A percentile compares a stretch with the other conserved stretches of the same genome.
Conservation (phyloP, 768 basidiomycete species). For the Boletus edulis region DNA sequence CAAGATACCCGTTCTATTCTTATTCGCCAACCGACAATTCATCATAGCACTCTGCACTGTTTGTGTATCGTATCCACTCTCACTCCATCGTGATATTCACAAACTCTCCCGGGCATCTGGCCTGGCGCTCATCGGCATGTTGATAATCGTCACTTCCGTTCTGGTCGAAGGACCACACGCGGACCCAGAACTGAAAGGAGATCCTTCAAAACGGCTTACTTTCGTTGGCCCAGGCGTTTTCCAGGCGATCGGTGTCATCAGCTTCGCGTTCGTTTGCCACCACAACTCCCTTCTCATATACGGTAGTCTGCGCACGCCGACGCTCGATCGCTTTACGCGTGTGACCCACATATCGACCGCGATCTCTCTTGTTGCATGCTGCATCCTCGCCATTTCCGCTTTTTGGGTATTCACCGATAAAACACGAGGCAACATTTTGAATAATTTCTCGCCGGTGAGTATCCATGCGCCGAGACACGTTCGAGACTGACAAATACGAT, state of each 20-base stretch:
- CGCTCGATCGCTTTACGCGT: conserved; percentile 87
- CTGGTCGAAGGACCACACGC: conserved; percentile 80
- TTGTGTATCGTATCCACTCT: conserved; percentile 90
- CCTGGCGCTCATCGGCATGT: conserved; percentile 89
- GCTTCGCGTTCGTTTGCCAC: conserved; percentile 95
- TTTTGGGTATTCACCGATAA: conserved; percentile 89
- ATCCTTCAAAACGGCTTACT: conserved; percentile 70
- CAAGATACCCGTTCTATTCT: conserved; percentile 66
- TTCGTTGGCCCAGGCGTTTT: conserved; percentile 80
- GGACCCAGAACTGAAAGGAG: conserved; percentile 70
- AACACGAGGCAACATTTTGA: conserved; percentile 93
- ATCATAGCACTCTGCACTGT: conserved; percentile 85
- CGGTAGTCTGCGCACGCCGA: conserved; percentile 88
- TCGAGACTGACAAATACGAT: conserved; percentile 2
- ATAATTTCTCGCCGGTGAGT: conserved; percentile 81
- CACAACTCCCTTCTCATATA: conserved; percentile 98
- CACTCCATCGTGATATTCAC: conserved; percentile 95
- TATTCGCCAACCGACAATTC: conserved; percentile 85
- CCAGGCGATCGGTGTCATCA: conserved; percentile 96
- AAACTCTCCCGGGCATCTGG: conserved; percentile 92
- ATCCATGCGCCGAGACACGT: background rate
- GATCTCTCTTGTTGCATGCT: conserved; percentile 82
- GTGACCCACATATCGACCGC: conserved; percentile 92
- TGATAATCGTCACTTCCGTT: conserved; percentile 86
- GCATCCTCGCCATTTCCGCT: conserved; percentile 79